Conservation (phyloP, 345 rosid species). For the Pseudoturritis turrita region DNA sequence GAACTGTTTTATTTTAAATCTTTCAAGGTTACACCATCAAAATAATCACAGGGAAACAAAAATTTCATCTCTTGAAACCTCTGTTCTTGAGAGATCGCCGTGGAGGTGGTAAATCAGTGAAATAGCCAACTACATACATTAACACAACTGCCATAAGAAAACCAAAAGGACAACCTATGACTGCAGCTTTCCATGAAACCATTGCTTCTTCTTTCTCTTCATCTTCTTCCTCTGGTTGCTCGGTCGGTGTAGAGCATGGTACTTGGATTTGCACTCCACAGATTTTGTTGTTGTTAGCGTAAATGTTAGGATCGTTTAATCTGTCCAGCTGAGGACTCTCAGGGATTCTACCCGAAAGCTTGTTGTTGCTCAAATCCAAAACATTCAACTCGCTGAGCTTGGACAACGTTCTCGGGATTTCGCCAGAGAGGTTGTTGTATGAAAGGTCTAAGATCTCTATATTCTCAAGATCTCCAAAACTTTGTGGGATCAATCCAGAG, state of each 20-base stretch:
- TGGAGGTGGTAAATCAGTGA: neutral
- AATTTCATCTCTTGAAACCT: neutral
- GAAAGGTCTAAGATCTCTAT: slow-evolving; percentile 42
- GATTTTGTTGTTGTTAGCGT: slow-evolving; percentile 31
- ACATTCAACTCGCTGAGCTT: slow-evolving; percentile 9
- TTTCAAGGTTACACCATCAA: too few species aligned
- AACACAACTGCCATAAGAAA: neutral
- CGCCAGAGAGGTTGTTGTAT: slow-evolving; percentile 26
- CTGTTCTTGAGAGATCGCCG: neutral
- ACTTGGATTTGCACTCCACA: slow-evolving; percentile 42
- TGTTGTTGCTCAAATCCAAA: slow-evolving; percentile 38
- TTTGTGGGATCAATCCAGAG: slow-evolving; percentile 31
- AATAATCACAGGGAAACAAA: neutral
- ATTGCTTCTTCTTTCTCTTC: neutral
- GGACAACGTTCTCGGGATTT: slow-evolving; percentile 32
- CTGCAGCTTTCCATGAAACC: slow-evolving; percentile 35
- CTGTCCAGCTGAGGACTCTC: slow-evolving; percentile 37
- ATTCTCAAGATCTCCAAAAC: slow-evolving; percentile 22
- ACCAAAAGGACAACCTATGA: slow-evolving; percentile 29
- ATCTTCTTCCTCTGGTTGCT: slow-evolving; percentile 3
- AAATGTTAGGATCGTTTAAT: slow-evolving; percentile 29
- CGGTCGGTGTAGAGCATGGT: slow-evolving; percentile 13
- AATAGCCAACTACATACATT: neutral
- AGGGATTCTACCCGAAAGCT: slow-evolving; percentile 33
- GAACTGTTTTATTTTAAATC: too few species aligned